These are phyloP conservation scores for Glycine soja DNA, from an alignment of 306 rosid species.

Conservation along the genomic window DNA sequence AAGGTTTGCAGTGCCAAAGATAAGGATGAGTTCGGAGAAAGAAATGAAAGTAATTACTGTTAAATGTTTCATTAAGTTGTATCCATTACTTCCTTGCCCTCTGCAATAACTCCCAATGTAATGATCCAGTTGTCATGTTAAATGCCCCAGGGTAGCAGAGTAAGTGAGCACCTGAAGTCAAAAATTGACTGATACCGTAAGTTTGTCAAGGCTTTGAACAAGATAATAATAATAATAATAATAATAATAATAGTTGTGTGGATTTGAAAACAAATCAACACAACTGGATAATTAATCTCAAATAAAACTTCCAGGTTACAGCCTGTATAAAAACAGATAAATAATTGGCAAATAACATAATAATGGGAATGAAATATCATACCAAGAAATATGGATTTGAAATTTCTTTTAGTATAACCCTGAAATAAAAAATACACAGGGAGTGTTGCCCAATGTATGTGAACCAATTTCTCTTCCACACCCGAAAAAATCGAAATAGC, in stretches of 20 bases:
- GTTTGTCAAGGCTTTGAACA: conserved; percentile 39
- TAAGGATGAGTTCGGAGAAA: conserved; percentile 25
- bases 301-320: neutral
- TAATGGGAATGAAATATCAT: conserved; percentile 18
- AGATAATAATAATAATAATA: no score
- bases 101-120: conserved; percentile 97
- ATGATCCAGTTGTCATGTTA: conserved; percentile 99
- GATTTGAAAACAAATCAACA: conserved; percentile 19
- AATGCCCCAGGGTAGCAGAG: conserved; percentile 98
- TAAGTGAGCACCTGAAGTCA: conserved; percentile 92
- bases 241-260: conserved; percentile 13
- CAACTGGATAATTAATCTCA: conserved; percentile 28
- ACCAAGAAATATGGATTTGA: conserved; percentile 24
- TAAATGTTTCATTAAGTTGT: conserved; percentile 26
- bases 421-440: conserved; percentile 30
- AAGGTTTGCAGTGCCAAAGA: conserved; percentile 3
- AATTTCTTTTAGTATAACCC: conserved; percentile 25
- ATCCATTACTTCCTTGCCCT: conserved; percentile 72
- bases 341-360: conserved; percentile 15
- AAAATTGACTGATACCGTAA: conserved; percentile 39
- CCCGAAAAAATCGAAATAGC: conserved; percentile 10
- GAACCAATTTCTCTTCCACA: neutral
- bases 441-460: conserved; percentile 7
- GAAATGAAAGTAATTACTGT: conserved; percentile 8
- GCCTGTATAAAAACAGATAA: neutral